A percentile compares a stretch with the other conserved stretches of the same genome.
Evolutionary conservation across 2,329 filamentous ascomycete genomes (phyloP).

Genomic region (Ophiocordyceps polyrhachis-furcata): DNA sequence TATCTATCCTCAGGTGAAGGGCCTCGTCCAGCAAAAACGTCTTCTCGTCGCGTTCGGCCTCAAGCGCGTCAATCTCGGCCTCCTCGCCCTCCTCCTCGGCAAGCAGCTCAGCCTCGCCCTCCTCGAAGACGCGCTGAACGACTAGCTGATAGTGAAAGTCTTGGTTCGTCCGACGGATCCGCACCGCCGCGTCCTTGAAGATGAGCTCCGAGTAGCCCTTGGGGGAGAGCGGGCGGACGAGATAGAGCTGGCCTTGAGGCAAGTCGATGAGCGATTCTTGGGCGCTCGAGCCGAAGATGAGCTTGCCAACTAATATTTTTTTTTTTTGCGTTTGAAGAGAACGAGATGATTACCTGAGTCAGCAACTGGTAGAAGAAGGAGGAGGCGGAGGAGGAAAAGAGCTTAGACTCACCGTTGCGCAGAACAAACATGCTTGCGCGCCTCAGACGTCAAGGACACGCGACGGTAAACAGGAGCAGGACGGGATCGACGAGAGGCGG

Average conservation of each 20-base stretch:
- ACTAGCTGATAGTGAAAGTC: conserved; percentile 97
- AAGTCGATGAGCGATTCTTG: conserved; percentile 92
- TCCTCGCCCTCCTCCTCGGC: conserved; percentile 81
- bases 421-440: conserved; percentile 21
- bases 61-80: conserved; percentile 53
- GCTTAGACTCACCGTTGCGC: conserved; percentile 21
- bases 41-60: conserved; percentile 83
- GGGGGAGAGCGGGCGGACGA: conserved; percentile 83
- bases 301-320: conserved; percentile 55
- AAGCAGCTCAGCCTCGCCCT: conserved; percentile 82
- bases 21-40: conserved; percentile 88
- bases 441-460: background rate
- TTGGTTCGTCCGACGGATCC: conserved; percentile 80
- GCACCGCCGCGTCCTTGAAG: conserved; percentile 89
- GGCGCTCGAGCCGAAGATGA: conserved; percentile 70
- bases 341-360: background rate
- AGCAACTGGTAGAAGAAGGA: background rate
- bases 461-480: background rate
- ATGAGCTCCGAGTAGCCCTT: conserved; percentile 98
- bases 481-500: background rate
- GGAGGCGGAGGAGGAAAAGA: background rate
- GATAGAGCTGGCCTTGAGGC: conserved; percentile 87
- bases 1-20: conserved; percentile 71
- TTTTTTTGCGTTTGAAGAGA: background rate
- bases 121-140: conserved; percentile 88